These are phyloP conservation scores for Sarcodon sp. DNA, from an alignment of 768 basidiomycete species.

Conservation along the genomic window DNA sequence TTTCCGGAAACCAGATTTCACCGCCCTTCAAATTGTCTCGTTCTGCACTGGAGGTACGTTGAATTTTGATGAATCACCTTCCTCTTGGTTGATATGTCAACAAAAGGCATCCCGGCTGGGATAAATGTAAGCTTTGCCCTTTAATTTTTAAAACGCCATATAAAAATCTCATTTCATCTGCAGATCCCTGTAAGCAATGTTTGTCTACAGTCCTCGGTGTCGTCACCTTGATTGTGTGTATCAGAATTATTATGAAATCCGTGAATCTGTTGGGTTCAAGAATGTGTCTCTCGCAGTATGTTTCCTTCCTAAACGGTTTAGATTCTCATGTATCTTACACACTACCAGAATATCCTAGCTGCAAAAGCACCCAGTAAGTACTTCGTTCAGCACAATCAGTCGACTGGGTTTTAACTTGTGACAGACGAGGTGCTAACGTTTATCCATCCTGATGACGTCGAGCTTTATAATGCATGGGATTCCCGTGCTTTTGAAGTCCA, in stretches of 20 bases:
- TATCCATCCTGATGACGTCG: conserved; percentile 66
- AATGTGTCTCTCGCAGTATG: conserved; percentile 75
- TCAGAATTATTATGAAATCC: conserved; percentile 74
- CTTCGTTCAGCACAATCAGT: neutral
- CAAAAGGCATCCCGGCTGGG: conserved; percentile 68
- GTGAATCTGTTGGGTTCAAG: conserved; percentile 77
- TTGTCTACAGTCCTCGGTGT: neutral
- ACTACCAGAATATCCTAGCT: conserved; percentile 58
- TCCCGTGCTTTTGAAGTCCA: conserved; percentile 73
- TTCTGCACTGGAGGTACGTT: conserved; percentile 71
- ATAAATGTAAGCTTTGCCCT: conserved; percentile 47
- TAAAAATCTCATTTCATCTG: neutral
- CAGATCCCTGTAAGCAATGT: conserved; percentile 47
- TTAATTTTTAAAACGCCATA: conserved; percentile 1
- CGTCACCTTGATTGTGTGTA: neutral
- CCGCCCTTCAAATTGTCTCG: conserved; percentile 67
- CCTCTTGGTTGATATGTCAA: neutral
- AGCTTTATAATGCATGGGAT: conserved; percentile 69
- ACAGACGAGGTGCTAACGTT: conserved; percentile 75
- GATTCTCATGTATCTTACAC: neutral
- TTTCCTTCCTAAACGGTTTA: neutral
- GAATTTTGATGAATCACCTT: neutral
- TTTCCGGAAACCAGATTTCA: conserved; percentile 84
- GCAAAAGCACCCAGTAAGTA: conserved; percentile 73
- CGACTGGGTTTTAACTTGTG: conserved; percentile 1